Evolutionary conservation across 1,139 yeast species (phyloP).

Genomic region (Pichia sp.): DNA sequence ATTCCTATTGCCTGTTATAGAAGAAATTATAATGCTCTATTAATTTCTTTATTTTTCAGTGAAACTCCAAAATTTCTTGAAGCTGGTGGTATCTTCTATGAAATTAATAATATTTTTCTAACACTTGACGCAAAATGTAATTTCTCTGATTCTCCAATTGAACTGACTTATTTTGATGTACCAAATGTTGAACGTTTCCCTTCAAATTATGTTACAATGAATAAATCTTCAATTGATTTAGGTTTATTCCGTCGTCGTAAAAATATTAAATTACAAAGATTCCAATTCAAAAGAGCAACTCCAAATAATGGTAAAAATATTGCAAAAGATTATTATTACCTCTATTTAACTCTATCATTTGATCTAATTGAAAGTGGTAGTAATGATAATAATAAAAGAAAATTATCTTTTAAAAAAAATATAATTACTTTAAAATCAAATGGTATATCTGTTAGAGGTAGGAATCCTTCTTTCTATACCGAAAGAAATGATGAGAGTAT

Average conservation of each 20-base stretch:
- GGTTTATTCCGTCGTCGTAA: conserved; percentile 5
- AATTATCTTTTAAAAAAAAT: conserved; percentile 1
- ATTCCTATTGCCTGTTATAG: conserved; percentile 24
- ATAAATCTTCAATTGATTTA: neutral
- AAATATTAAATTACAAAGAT: conserved; percentile 14
- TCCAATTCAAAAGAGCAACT: conserved; percentile 54
- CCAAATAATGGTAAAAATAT: conserved; percentile 54
- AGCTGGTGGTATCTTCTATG: neutral
- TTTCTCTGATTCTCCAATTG: conserved; percentile 13
- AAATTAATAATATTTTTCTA: conserved; percentile 11
- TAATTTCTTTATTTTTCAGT: conserved; percentile 11
- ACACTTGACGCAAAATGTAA: conserved; percentile 15
- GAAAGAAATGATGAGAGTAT: conserved; percentile 44
- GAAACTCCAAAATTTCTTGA: conserved; percentile 7
- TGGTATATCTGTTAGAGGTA: conserved; percentile 57
- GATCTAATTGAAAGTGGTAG: conserved; percentile 26
- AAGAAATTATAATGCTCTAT: conserved; percentile 19
- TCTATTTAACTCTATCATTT: conserved; percentile 34
- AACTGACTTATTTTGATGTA: conserved; percentile 1
- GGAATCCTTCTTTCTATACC: conserved; percentile 58
- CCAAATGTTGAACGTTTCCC: neutral
- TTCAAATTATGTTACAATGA: neutral
- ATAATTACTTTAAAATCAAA: conserved; percentile 27
- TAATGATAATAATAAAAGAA: conserved; percentile 3
- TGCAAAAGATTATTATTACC: conserved; percentile 48